phyloP scores from a whole-genome alignment of 2,329 filamentous ascomycete species.

The Fusarium newnesense region DNA sequence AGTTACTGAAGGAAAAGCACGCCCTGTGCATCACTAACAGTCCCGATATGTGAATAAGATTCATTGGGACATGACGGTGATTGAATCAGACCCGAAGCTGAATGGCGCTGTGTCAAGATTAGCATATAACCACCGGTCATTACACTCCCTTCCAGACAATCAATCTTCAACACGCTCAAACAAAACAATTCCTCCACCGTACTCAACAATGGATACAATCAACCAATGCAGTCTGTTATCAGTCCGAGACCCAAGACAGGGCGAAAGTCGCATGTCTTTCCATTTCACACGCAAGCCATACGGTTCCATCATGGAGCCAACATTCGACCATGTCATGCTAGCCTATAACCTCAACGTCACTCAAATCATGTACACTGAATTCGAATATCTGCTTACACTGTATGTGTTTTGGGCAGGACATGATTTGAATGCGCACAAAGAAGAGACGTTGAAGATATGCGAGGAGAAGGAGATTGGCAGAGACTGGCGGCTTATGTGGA shows the following conservation, averaged over 20 bases:
- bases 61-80: fast-evolving
- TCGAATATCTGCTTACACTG: neutral
- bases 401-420: neutral
- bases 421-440: neutral
- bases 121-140: neutral
- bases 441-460: neutral
- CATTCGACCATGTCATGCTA: neutral
- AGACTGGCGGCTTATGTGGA: neutral
- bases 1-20: neutral
- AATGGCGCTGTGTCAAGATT: too few species aligned
- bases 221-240: fast-evolving
- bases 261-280: neutral
- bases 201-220: neutral
- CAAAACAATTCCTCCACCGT: neutral
- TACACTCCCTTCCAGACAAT: fast-evolving
- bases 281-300: neutral
- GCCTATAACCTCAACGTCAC: neutral
- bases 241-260: neutral
- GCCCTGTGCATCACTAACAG: neutral
- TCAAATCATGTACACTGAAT: neutral
- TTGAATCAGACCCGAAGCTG: neutral
- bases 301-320: neutral
- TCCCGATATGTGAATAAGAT: neutral
- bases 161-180: fast-evolving
- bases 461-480: neutral